These are phyloP conservation scores for Globisporangium irregulare DNA, from an alignment of 352 stramenopile genomes.

Conservation along the genomic window DNA sequence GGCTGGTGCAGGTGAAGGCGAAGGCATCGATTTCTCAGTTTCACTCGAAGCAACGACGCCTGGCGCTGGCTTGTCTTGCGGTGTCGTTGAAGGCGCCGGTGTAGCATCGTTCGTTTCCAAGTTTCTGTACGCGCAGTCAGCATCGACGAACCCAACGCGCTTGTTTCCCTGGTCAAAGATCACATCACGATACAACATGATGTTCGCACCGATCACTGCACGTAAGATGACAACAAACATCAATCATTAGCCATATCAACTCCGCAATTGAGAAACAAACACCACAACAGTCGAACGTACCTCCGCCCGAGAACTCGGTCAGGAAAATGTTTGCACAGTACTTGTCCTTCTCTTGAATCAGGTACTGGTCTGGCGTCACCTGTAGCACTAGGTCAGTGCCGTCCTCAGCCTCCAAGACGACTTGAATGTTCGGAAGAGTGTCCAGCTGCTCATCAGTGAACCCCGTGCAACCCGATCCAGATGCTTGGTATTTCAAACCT, in stretches of 20 bases:
- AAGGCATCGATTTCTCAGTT: neutral
- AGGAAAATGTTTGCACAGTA: constrained; percentile 71
- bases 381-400: constrained; percentile 54
- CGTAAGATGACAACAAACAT: constrained; percentile 3
- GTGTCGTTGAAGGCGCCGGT: constrained; percentile 11
- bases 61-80: constrained; percentile 8
- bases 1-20: constrained; percentile 9
- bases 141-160: constrained; percentile 76
- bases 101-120: constrained; percentile 12
- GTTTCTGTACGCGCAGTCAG: constrained; percentile 42
- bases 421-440: constrained; percentile 61
- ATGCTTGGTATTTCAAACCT: constrained; percentile 47
- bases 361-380: constrained; percentile 63
- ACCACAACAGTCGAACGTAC: constrained; percentile 15
- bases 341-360: constrained; percentile 43
- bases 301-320: constrained; percentile 58
- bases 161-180: constrained; percentile 75
- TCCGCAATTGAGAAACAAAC: neutral
- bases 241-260: neutral
- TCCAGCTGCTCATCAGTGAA: constrained; percentile 53
- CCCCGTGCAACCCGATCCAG: constrained; percentile 37
- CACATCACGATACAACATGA: constrained; percentile 82
- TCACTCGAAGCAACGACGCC: constrained; percentile 15
- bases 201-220: constrained; percentile 73
- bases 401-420: constrained; percentile 61